Evolutionary conservation across 2,329 filamentous ascomycete species (phyloP), one percentile per base, ranked within the genome.

Genomic region (Cucurbitaria berberidis): DNA sequence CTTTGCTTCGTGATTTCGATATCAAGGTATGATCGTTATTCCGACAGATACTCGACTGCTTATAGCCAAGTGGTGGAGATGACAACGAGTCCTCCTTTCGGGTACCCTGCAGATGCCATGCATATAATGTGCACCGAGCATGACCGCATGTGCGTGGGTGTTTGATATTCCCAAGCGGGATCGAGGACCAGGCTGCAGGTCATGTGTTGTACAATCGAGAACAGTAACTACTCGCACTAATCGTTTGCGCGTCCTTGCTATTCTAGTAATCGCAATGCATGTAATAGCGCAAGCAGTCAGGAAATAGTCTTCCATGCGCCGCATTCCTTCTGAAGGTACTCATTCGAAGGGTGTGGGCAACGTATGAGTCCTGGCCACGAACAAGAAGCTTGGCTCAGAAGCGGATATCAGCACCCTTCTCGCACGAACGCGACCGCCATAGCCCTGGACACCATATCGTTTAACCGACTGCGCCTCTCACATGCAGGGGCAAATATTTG

Each of bases 31-130:
- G 34, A 21, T 39, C 13, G 18, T 24, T 39, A n/a, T 19, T 39
- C 7, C 16, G 21, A 39, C 8, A 11, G 35, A 21, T 24, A 9
- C 22, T 39, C 44, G 44, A 32, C 44, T 46, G 44, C 44, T 26
- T 27, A 36, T 46, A 46, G 30, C 44, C 44, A 32, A 29, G 8
- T 27, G 24, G 22, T 24, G 32, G 19, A 46, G 44, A 46, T 46
- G 39, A 46, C 44, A 39, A 3, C n/a, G 30, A n/a, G 16, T n/a
- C 10, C 29, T 32, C 5, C 19, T 16, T 36, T 45, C 13, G 19
- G 43, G 13, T 18, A 27, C 32, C 44, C 34, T 46, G 44, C 44
- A 38, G 19, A 24, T n/a, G 34, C 9, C 18, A 18, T 13, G 29
- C 42, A 27, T 34, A 29, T n/a, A 21, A n/a, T 10, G 5, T 30